Base-by-base conservation (phyloP, 2,329 filamentous ascomycete species). In the Fusarium proliferatum region DNA sequence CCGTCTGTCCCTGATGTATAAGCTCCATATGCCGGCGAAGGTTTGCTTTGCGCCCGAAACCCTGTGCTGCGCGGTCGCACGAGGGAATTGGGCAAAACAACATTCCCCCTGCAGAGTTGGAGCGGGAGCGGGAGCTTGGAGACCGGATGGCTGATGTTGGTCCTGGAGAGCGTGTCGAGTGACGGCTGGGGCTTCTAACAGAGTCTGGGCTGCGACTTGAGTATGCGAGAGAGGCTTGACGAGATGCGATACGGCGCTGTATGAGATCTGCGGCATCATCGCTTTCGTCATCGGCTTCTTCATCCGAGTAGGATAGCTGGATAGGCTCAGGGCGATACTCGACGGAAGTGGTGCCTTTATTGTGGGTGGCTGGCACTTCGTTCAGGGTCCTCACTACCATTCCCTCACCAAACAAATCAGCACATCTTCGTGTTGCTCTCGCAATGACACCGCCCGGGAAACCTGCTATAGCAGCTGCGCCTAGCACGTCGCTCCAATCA, bases 401-500 rank as follows among this genome's bases (percentile, higher is more conserved):
- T 30, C 88, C 85, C 81, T 96, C 89, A 0, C 87, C 88, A 76
- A 98, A 97, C 0, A 97, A 84, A 51, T 88, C 85, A 5, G 92
- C 89, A 77, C 95, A 98, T 55, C 96, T 88, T 77, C 91, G 86
- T 4, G 92, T 88, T 1, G 94, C 89, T 36, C 93, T 89, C 59
- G 90, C 88, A 17, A 98, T 82, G 2, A 91, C 92, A 2, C 84
- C 81, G 0, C 86, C 81, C 3, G 92, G 85, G 82, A 95, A 95
- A 1, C 93, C 94, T 4, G 89, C 89, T 56, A 97, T 83, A 0
- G 93, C 88, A 6, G 96, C 96, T 2, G 94, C 87, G 1, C 93
- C 93, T 34, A 98, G 83, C 3, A 98, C 88, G 74, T 97, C 94
- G 74, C 91, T 93, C 96, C 96, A 98, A 82, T 97, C 93, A 28